Conservation (phyloP, 768 basidiomycete species). For the Tricholomella constricta region DNA sequence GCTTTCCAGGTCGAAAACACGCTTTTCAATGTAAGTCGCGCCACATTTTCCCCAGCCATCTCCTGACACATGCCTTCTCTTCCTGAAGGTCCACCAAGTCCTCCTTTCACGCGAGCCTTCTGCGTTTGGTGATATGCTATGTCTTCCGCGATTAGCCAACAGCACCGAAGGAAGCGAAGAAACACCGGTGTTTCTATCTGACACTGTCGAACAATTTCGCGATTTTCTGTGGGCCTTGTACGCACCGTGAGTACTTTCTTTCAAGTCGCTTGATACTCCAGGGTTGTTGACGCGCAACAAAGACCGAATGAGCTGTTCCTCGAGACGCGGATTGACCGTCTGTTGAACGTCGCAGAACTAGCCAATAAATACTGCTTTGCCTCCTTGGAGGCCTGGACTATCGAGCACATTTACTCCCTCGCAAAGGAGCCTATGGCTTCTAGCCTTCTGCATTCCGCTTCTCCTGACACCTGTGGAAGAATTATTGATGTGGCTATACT, state of each 20-base stretch:
- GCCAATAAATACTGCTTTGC: conserved; percentile 50
- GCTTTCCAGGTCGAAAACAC: conserved; percentile 62
- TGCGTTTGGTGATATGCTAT: conserved; percentile 44
- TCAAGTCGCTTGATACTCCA: not conserved
- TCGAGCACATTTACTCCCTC: conserved; percentile 40
- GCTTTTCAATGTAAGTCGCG: conserved; percentile 58
- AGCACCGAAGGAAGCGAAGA: conserved; percentile 30
- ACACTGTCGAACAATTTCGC: conserved; percentile 46
- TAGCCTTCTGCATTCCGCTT: conserved; percentile 31
- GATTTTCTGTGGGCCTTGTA: conserved; percentile 54
- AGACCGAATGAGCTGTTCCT: conserved; percentile 43
- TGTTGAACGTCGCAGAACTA: conserved; percentile 48
- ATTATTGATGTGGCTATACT: conserved; percentile 54
- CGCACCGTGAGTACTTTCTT: conserved; percentile 36
- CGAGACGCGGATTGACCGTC: conserved; percentile 37
- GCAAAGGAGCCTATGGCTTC: conserved; percentile 25
- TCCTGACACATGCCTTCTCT: not conserved
- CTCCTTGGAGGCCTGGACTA: conserved; percentile 46
- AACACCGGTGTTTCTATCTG: conserved; percentile 40
- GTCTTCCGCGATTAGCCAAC: conserved; percentile 30
- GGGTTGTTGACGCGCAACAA: not conserved
- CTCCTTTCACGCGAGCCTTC: conserved; percentile 44
- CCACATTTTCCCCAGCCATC: not conserved
- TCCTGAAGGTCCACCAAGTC: conserved; percentile 44
- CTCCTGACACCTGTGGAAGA: conserved; percentile 41